phyloP scores from a whole-genome alignment of 2,329 filamentous ascomycete genomes.

The Fusarium sp. region DNA sequence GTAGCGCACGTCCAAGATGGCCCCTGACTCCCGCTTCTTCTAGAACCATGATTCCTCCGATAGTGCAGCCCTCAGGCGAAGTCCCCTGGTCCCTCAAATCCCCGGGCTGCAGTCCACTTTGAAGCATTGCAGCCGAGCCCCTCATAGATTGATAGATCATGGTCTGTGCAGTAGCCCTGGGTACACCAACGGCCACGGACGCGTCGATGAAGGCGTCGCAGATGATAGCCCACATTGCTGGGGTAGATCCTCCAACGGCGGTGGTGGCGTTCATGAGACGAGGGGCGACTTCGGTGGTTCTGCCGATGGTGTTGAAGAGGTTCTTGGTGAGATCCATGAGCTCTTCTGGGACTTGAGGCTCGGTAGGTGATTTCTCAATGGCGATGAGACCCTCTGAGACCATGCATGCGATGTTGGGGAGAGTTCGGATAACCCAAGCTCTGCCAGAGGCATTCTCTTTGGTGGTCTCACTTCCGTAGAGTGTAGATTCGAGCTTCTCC shows the following conservation, averaged over 20 bases:
- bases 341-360: slow-evolving; percentile 29
- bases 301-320: slow-evolving; percentile 65
- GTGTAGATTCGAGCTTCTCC: slow-evolving; percentile 48
- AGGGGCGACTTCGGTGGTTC: slow-evolving; percentile 59
- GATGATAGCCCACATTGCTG: slow-evolving; percentile 67
- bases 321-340: slow-evolving; percentile 46
- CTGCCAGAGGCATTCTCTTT: slow-evolving; percentile 23
- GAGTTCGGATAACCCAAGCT: slow-evolving; percentile 43
- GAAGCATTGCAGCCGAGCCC: slow-evolving; percentile 64
- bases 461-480: slow-evolving; percentile 44
- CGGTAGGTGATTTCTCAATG: slow-evolving; percentile 41
- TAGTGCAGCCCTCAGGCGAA: slow-evolving; percentile 69
- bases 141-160: slow-evolving; percentile 70
- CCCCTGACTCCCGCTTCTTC: slow-evolving; percentile 65
- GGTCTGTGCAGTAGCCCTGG: slow-evolving; percentile 62
- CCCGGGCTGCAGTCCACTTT: slow-evolving; percentile 63
- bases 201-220: slow-evolving; percentile 68
- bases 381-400: slow-evolving; percentile 47
- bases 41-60: slow-evolving; percentile 66
- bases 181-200: slow-evolving; percentile 67
- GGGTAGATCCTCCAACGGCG: slow-evolving; percentile 67
- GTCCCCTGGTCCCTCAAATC: slow-evolving; percentile 67
- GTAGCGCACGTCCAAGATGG: slow-evolving; percentile 51
- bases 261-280: slow-evolving; percentile 66
- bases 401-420: slow-evolving; percentile 49